A percentile compares a stretch with the other conserved stretches of the same genome.
Conservation (phyloP, 768 basidiomycete genomes). For the Favolaschia claudopus region DNA sequence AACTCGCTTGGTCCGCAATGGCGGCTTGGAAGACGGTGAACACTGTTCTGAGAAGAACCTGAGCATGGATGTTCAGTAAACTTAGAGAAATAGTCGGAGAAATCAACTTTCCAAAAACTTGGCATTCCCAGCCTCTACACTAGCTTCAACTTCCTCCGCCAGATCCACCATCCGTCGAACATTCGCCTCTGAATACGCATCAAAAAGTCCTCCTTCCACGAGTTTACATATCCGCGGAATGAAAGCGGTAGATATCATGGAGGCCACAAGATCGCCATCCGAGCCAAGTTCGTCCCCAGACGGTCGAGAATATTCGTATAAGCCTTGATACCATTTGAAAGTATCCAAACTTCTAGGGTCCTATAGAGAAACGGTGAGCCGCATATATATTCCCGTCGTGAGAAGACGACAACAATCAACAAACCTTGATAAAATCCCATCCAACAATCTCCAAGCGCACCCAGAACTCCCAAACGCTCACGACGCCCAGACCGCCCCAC, state of each 20-base stretch:
- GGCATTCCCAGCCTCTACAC: slow-evolving; percentile 65
- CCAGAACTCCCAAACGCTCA: slow-evolving; percentile 96
- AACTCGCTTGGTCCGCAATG: too few species aligned
- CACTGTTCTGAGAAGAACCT: too few species aligned
- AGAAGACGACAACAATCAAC: too few species aligned
- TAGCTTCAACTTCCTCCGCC: slow-evolving; percentile 81
- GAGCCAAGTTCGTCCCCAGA: slow-evolving; percentile 62
- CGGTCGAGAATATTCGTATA: slow-evolving; percentile 81
- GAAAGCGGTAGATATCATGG: slow-evolving; percentile 83
- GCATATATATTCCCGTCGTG: too few species aligned
- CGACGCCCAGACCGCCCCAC: slow-evolving; percentile 89
- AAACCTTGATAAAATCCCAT: slow-evolving; percentile 91
- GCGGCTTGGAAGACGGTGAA: too few species aligned
- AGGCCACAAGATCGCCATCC: slow-evolving; percentile 87
- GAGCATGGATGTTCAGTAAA: too few species aligned
- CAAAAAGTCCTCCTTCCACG: slow-evolving; percentile 81
- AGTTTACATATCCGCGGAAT: slow-evolving; percentile 78
- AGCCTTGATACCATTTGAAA: slow-evolving; percentile 70
- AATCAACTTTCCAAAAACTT: slow-evolving; percentile 83
- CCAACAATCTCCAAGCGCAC: slow-evolving; percentile 84
- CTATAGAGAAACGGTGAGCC: too few species aligned
- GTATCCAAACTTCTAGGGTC: slow-evolving; percentile 68
- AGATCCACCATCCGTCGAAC: slow-evolving; percentile 74
- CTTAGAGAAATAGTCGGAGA: too few species aligned
- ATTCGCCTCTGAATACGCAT: slow-evolving; percentile 78